Conservation (phyloP, 2,329 filamentous ascomycete genomes). For the Emericellopsis atlantica region DNA sequence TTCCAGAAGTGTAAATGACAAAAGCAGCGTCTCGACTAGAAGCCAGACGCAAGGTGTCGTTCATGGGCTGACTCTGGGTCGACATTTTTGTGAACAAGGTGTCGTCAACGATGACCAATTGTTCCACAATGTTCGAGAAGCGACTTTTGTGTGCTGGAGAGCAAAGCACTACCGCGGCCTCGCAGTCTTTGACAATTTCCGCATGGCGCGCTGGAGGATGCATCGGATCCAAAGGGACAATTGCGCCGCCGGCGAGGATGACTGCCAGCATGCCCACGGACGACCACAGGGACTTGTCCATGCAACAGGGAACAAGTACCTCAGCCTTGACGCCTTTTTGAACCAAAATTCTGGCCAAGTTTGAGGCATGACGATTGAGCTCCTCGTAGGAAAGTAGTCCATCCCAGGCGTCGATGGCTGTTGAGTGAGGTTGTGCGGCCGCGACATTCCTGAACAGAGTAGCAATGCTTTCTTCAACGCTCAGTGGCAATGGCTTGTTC, state of each 20-base stretch:
- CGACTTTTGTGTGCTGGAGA: background rate
- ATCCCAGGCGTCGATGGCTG: constrained; percentile 10
- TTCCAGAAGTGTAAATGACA: constrained; percentile 5
- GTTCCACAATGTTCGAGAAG: background rate
- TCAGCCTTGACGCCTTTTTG: constrained; percentile 21
- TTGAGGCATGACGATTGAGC: background rate
- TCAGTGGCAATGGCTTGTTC: background rate
- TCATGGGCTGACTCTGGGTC: background rate
- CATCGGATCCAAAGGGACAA: constrained; percentile 1
- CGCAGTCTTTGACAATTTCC: background rate
- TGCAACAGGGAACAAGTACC: constrained; percentile 28
- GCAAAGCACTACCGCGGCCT: constrained; percentile 22
- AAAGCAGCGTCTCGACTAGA: background rate
- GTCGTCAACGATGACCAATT: background rate
- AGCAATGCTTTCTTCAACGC: background rate
- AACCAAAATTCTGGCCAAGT: background rate
- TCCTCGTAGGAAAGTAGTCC: background rate
- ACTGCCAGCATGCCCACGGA: constrained; percentile 2
- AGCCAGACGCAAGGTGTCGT: background rate
- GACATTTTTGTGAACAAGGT: background rate
- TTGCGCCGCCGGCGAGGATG: background rate
- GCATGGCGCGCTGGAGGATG: background rate
- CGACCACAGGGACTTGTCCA: constrained; percentile 3
- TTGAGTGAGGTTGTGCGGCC: background rate
- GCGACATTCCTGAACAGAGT: background rate